Evolutionary conservation across 768 basidiomycete species (phyloP).

Genomic region (Suillus variegatus): DNA sequence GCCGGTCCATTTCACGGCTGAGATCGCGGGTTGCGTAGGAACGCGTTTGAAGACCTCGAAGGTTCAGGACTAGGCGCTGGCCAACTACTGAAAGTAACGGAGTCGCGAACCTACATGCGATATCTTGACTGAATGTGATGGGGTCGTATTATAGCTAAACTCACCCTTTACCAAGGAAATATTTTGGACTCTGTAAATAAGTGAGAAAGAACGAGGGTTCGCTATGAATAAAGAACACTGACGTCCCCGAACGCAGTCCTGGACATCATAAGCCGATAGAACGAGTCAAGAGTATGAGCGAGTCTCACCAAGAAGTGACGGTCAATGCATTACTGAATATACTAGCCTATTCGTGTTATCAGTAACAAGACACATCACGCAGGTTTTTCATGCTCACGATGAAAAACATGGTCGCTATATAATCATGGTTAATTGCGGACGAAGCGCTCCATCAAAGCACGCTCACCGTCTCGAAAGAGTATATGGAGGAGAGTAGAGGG

Average conservation of each 20-base stretch:
- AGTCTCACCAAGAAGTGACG: slow-evolving; percentile 18
- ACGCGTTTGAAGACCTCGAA: slow-evolving; percentile 11
- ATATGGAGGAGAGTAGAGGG: slow-evolving; percentile 5
- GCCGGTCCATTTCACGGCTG: slow-evolving; percentile 21
- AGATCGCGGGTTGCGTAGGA: slow-evolving; percentile 6
- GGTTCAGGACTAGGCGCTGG: slow-evolving; percentile 23
- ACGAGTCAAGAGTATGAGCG: background rate
- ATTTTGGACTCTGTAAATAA: slow-evolving; percentile 14
- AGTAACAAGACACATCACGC: background rate
- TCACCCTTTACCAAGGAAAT: slow-evolving; percentile 13
- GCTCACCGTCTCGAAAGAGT: slow-evolving; percentile 13
- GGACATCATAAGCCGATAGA: background rate
- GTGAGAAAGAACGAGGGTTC: background rate
- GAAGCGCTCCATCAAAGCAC: too few relatives aligned
- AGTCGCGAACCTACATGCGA: slow-evolving; percentile 13
- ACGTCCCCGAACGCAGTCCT: slow-evolving; percentile 14
- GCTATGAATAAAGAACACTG: background rate
- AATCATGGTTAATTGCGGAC: background rate
- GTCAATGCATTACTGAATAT: slow-evolving; percentile 8
- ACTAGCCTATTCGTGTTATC: background rate
- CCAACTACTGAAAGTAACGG: slow-evolving; percentile 17
- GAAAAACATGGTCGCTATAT: slow-evolving; percentile 11
- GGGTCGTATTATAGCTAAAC: background rate
- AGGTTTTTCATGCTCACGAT: background rate
- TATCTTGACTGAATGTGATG: background rate